Percentiles rank a stretch among this genome's conserved stretches.
phyloP scores from a whole-genome alignment of 768 basidiomycete species.

The Russula vinacea region DNA sequence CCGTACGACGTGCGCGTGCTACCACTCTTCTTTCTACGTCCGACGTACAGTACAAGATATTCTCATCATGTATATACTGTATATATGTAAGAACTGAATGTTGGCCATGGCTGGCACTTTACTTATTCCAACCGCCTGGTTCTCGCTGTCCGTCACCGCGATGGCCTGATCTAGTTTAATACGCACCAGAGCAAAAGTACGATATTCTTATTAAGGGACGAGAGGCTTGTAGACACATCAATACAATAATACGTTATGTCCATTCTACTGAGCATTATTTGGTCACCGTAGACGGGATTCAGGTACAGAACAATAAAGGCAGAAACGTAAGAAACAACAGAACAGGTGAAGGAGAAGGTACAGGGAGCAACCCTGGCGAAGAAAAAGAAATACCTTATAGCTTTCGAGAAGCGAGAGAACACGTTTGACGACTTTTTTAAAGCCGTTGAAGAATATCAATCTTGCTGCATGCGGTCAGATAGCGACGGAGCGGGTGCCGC shows the following conservation, averaged over 20 bases:
- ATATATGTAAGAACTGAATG: no score
- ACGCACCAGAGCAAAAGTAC: neutral
- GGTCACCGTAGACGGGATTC: neutral
- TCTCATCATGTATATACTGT: no score
- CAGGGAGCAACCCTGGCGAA: no score
- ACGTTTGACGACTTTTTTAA: neutral
- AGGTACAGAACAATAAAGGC: neutral
- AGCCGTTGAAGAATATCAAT: neutral
- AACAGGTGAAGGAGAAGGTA: neutral
- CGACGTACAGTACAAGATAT: no score
- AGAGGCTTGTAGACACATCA: neutral
- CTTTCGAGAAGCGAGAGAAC: neutral
- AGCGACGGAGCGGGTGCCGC: neutral
- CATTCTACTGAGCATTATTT: neutral
- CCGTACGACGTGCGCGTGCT: no score
- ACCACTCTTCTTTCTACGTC: no score
- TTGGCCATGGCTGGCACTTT: no score
- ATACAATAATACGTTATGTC: neutral
- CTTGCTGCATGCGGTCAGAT: constrained; percentile 19
- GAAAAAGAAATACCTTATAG: neutral
- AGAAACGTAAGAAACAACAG: neutral
- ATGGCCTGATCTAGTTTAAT: no score
- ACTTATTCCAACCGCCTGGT: no score
- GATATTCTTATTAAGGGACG: neutral
- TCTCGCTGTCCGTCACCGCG: no score